Base-by-base conservation (phyloP, 139 green algal genomes). In the Micromonas commoda region DNA sequence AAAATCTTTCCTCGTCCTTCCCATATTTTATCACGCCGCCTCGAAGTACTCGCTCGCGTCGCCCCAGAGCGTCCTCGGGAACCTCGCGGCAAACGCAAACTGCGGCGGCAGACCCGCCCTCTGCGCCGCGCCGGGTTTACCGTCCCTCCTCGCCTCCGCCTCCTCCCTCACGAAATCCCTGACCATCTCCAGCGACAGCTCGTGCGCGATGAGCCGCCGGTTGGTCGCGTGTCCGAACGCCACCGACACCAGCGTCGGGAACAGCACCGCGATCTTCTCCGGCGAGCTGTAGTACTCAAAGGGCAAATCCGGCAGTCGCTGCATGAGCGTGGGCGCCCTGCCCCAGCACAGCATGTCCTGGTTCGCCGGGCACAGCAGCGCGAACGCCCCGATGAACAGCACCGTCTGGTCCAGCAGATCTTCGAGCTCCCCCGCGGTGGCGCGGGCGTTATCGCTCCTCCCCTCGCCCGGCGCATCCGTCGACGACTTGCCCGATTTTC, bases 321-420 rank as follows among this genome's bases (percentile, higher is more conserved):
- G n/a, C 60, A 68, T 29, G 5, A 68, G 16, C 24, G 60, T 68
- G 19, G 60, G 60, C 60, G 60, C 26, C 26, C 26, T 16, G 24
- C 60, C 60, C 60, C 60, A 68, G 5, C 24, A 29, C 24, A 68
- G 60, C 60, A 68, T 68, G 60, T 68, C 60, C 19, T 68, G 60
- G 60, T 32, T 35, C 13, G 24, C 9, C 60, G 24, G 24, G 13
- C 13, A 35, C 5, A 68, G 60, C 19, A 29, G 60, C 19, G 60
- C 60, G n/a, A 68, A 68, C 60, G 24, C 24, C 6, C 60, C 60
- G 24, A 68, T 32, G n/a, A 68, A 32, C 6, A 68, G 24, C 19
- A 68, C 60, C 13, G 60, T 32, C 24, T 29, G 24, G 60, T 68
- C 26, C 19, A 29, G 60, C 9, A 68, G 60, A 5, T 29, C 26